Base-by-base conservation (phyloP, 139 green algal genomes). In the Tetradesmus lagerheimii region DNA sequence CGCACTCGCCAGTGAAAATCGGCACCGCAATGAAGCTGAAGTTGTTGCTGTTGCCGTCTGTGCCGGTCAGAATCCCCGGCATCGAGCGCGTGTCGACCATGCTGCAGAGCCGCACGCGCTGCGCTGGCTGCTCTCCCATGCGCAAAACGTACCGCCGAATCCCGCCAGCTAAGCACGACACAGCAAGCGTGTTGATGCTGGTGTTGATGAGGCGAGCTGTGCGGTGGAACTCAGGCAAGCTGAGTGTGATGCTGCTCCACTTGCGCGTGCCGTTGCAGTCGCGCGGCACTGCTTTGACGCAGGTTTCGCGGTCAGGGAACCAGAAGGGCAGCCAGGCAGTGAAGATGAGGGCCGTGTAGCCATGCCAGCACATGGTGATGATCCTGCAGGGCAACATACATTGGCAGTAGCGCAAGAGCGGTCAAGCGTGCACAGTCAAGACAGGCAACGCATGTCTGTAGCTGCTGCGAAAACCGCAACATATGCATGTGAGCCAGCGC, bases 1-100 rank as follows among this genome's bases (percentile, higher is more conserved):
- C 16, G 20, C 34, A 64, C 31, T 41, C 67, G 15, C 87, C 87
- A 11, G 87, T 91, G 38, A 38, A 86, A 38, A 91, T 37, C 53
- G 87, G 87, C 77, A 91, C 87, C 0, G 57, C 87, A 34, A 91
- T 91, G 53, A 91, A 91, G 41, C 57, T 82, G 53, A 91, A 86
- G 76, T 85, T 91, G 87, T 91, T 91, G 78, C 78, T 87, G 87
- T 79, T 80, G 78, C 79, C 87, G 1, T 8, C 29, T 29, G 57
- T 80, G 35, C 76, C 77, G 0, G 77, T 79, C 38, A 86, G 57
- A 23, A 71, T 23, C 2, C 77, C 87, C 5, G 77, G 53, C 87
- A 91, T 87, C 1, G 78, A 64, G 15, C 87, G 77, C 0, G 87
- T 91, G 62, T 91, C 87, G 3, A 91, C 87, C 87, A 91, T 91